Evolutionary conservation across 2,329 filamentous ascomycete genomes (phyloP).

Genomic region (Lachnellula hyalina): DNA sequence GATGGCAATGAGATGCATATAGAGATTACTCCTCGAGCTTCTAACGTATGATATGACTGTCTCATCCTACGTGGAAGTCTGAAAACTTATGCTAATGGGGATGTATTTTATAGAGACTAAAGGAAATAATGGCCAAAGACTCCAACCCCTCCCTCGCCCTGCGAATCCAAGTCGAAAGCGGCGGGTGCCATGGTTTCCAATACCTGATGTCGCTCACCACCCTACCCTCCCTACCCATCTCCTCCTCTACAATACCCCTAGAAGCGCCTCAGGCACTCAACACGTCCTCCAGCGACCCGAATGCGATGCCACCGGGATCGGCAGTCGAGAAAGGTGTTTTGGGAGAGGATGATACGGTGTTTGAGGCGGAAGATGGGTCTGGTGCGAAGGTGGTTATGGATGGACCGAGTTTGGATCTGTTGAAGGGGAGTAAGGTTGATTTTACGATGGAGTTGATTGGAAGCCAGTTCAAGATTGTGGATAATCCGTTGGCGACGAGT

Average conservation of each 20-base stretch:
- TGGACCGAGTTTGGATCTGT: conserved; percentile 74
- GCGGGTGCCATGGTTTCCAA: conserved; percentile 96
- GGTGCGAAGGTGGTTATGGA: conserved; percentile 85
- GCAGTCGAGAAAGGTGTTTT: conserved; percentile 41
- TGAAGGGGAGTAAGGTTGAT: conserved; percentile 93
- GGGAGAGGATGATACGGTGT: conserved; percentile 76
- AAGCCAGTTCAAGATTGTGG: conserved; percentile 92
- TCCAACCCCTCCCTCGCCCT: conserved; percentile 75
- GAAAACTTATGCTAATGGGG: background rate
- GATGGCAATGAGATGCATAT: conserved; percentile 80
- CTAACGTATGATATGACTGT: conserved; percentile 52
- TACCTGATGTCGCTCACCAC: conserved; percentile 86
- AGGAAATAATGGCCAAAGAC: conserved; percentile 67
- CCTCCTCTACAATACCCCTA: background rate
- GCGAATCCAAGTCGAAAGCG: conserved; percentile 87
- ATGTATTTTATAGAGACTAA: conserved; percentile 21
- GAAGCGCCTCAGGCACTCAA: conserved; percentile 15
- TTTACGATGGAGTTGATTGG: conserved; percentile 95
- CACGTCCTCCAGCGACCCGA: conserved; percentile 17
- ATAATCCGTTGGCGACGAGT: conserved; percentile 86
- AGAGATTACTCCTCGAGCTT: conserved; percentile 77
- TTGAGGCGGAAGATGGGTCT: conserved; percentile 59
- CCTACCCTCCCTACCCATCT: conserved; percentile 35
- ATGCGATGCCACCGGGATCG: conserved; percentile 7
- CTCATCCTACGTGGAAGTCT: background rate